Percentiles rank a stretch among this genome's conserved stretches.
phyloP scores from a whole-genome alignment of 805 yeast genomes.

The Candida nanaspora region DNA sequence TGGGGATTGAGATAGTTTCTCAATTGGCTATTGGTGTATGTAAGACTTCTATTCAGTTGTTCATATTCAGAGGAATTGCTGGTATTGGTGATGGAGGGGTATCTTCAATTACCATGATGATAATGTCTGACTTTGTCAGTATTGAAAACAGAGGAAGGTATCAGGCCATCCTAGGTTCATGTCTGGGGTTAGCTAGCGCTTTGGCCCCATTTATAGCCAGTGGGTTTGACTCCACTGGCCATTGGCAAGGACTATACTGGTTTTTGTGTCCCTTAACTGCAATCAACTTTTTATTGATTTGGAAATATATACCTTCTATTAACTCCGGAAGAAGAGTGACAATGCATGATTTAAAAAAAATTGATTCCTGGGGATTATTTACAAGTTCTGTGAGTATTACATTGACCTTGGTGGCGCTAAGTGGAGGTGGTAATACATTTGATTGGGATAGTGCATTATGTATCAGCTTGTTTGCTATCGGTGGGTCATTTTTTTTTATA shows the following conservation, averaged over 20 bases:
- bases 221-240: slow-evolving; percentile 32
- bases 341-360: slow-evolving; percentile 32
- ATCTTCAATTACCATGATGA: slow-evolving; percentile 42
- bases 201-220: slow-evolving; percentile 53
- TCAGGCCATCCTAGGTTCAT: slow-evolving; percentile 48
- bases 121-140: slow-evolving; percentile 47
- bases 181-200: slow-evolving; percentile 44
- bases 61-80: slow-evolving; percentile 45
- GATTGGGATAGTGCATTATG: slow-evolving; percentile 44
- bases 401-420: slow-evolving; percentile 43
- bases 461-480: slow-evolving; percentile 35
- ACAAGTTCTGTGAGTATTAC: slow-evolving; percentile 41
- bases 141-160: slow-evolving; percentile 47
- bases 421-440: slow-evolving; percentile 57
- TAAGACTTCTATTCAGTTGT: slow-evolving; percentile 40
- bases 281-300: slow-evolving; percentile 23
- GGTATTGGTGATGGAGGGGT: slow-evolving; percentile 54
- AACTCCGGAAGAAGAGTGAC: slow-evolving; percentile 20
- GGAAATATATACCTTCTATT: slow-evolving; percentile 28
- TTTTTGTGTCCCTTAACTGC: slow-evolving; percentile 36
- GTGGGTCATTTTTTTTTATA: slow-evolving; percentile 30
- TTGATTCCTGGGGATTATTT: slow-evolving; percentile 48
- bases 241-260: slow-evolving; percentile 49
- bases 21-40: slow-evolving; percentile 48
- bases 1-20: slow-evolving; percentile 32